Conservation (phyloP, 495 filamentous ascomycete genomes). For the Recurvomyces mirabilis region DNA sequence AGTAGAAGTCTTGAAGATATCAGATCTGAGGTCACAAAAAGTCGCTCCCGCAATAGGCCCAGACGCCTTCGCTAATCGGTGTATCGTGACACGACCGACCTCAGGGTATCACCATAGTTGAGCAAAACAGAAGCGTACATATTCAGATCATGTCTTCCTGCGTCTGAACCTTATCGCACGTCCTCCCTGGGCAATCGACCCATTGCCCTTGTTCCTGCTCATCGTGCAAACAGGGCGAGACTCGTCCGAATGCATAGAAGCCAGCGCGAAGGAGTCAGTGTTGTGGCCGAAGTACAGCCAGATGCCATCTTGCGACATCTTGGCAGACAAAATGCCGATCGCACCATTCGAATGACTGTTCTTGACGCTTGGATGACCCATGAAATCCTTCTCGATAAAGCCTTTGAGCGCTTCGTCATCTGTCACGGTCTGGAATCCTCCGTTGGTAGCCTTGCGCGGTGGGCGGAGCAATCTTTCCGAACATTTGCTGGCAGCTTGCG, state of each 20-base stretch:
- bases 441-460: constrained; percentile 46
- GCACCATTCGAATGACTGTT: constrained; percentile 60
- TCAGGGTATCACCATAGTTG: not conserved
- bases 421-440: constrained; percentile 47
- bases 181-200: constrained; percentile 31
- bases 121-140: too few relatives aligned
- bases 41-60: too few relatives aligned
- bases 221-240: constrained; percentile 63
- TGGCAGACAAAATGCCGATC: constrained; percentile 74
- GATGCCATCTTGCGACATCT: constrained; percentile 58
- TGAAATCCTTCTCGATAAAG: constrained; percentile 71
- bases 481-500: constrained; percentile 67
- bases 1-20: too few relatives aligned
- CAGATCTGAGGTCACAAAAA: too few relatives aligned
- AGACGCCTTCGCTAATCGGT: not conserved
- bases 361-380: constrained; percentile 64
- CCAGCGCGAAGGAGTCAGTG: constrained; percentile 78
- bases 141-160: too few relatives aligned
- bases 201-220: constrained; percentile 48
- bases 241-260: constrained; percentile 74
- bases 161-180: constrained; percentile 23
- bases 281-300: constrained; percentile 85
- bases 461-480: constrained; percentile 63
- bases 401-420: constrained; percentile 61
- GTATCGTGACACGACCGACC: not conserved